A percentile compares a stretch with the other conserved stretches of the same genome.
Conservation (phyloP, 2,329 filamentous ascomycete species). For the Rhynchosporium agropyri region DNA sequence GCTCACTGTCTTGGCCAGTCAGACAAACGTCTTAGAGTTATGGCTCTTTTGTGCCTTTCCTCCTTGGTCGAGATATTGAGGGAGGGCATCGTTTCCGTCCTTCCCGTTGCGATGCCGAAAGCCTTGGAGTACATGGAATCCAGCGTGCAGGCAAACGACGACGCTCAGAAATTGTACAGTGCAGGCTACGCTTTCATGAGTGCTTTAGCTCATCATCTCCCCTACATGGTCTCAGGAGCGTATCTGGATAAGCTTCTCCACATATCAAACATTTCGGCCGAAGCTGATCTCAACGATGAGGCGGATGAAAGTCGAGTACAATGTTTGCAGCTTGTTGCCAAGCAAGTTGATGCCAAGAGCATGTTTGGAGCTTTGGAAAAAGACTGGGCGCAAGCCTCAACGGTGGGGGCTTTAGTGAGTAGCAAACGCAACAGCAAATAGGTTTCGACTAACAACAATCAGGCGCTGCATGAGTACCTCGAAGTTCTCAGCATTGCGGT, state of each 20-base stretch:
- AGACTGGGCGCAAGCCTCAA: slow-evolving; percentile 69
- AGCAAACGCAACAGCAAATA: not conserved
- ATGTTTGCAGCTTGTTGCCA: slow-evolving; percentile 74
- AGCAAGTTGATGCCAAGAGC: slow-evolving; percentile 75
- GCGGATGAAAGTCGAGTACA: slow-evolving; percentile 66
- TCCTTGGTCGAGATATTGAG: slow-evolving; percentile 87
- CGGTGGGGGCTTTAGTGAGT: slow-evolving; percentile 64
- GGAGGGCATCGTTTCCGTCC: slow-evolving; percentile 80
- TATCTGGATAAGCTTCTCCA: slow-evolving; percentile 73
- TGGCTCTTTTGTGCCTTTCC: slow-evolving; percentile 86
- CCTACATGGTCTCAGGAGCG: slow-evolving; percentile 82
- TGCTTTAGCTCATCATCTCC: slow-evolving; percentile 78
- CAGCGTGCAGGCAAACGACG: slow-evolving; percentile 55
- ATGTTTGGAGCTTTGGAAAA: slow-evolving; percentile 72
- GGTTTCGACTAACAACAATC: slow-evolving; percentile 29
- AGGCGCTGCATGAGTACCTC: slow-evolving; percentile 71
- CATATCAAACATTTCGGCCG: slow-evolving; percentile 73
- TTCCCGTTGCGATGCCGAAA: slow-evolving; percentile 74
- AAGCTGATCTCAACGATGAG: slow-evolving; percentile 60
- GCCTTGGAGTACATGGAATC: slow-evolving; percentile 70
- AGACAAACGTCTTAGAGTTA: slow-evolving; percentile 73
- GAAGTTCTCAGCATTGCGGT: slow-evolving; percentile 71
- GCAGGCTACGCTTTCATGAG: slow-evolving; percentile 80
- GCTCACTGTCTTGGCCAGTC: slow-evolving; percentile 73
- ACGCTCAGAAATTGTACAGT: slow-evolving; percentile 71